Percentiles rank a stretch among this genome's conserved stretches.
Evolutionary conservation across 148 eudicot species (phyloP).

Genomic region (Talinum fruticosum): DNA sequence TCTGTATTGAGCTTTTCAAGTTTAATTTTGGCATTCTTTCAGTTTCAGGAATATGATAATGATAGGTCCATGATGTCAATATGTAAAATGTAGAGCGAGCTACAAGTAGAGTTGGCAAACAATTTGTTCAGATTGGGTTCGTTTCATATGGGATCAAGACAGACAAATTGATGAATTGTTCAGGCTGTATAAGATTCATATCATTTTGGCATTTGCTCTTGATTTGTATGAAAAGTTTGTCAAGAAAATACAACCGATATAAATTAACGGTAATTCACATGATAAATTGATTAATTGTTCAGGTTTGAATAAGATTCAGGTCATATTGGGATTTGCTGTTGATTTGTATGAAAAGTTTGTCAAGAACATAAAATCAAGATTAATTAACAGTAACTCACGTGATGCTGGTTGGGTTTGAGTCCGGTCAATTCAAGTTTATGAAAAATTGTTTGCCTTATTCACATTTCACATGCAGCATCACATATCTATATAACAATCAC

Average conservation of each 20-base stretch:
- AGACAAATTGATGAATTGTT: background rate
- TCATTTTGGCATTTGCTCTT: background rate
- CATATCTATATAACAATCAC: too few relatives aligned
- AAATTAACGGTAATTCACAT: background rate
- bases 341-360: background rate
- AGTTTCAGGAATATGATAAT: too few relatives aligned
- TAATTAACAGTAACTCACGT: background rate
- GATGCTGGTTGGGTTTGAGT: background rate
- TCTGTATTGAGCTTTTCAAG: constrained; percentile 22
- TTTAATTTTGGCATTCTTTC: constrained; percentile 23
- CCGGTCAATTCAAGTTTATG: background rate
- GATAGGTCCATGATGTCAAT: constrained; percentile 20
- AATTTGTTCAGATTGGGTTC: background rate
- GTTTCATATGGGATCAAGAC: background rate
- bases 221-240: background rate
- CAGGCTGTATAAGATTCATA: background rate
- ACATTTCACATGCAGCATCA: background rate
- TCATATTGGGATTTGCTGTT: background rate
- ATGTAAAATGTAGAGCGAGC: constrained; percentile 28
- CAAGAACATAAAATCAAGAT: background rate
- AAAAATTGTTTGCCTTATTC: background rate
- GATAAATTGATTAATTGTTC: background rate
- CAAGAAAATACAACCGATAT: background rate
- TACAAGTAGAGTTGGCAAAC: background rate
- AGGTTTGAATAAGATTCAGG: background rate